Percentiles rank a stretch among this genome's conserved stretches.
Conservation (phyloP, 306 rosid species). For the Pyrus betulifolia region DNA sequence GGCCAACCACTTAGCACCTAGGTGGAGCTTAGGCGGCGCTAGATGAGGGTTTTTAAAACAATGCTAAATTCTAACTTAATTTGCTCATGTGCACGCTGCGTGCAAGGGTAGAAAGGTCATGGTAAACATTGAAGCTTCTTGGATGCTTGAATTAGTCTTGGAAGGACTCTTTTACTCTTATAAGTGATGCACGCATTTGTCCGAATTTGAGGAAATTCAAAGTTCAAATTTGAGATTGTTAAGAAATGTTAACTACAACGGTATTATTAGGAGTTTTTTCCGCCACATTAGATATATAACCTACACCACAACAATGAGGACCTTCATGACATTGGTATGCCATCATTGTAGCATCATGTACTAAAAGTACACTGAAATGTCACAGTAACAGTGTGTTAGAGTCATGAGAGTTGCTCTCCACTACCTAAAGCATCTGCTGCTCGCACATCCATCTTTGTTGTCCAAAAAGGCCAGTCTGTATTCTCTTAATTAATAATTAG, state of each 20-base stretch:
- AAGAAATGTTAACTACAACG: background rate
- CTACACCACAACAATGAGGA: too few relatives aligned
- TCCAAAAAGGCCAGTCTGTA: background rate
- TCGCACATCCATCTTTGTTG: background rate
- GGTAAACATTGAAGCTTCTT: background rate
- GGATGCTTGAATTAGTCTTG: background rate
- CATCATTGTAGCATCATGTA: too few relatives aligned
- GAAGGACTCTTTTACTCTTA: too few relatives aligned
- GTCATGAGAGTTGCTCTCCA: background rate
- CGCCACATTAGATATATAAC: too few relatives aligned
- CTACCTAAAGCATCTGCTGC: background rate
- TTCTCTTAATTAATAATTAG: background rate
- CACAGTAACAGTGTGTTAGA: too few relatives aligned
- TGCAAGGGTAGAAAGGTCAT: background rate
- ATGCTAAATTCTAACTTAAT: too few relatives aligned
- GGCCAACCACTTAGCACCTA: fast-evolving
- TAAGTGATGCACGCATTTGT: background rate
- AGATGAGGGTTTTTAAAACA: too few relatives aligned
- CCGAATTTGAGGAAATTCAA: too few relatives aligned
- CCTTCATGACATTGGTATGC: too few relatives aligned
- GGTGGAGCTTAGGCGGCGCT: too few relatives aligned
- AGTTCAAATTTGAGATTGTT: background rate
- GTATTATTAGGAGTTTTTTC: background rate
- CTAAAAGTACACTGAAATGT: too few relatives aligned
- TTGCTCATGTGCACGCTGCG: too few relatives aligned